These are phyloP conservation scores for Xylariaceae sp. DNA, from an alignment of 2,329 filamentous ascomycete species.

Conservation along the genomic window DNA sequence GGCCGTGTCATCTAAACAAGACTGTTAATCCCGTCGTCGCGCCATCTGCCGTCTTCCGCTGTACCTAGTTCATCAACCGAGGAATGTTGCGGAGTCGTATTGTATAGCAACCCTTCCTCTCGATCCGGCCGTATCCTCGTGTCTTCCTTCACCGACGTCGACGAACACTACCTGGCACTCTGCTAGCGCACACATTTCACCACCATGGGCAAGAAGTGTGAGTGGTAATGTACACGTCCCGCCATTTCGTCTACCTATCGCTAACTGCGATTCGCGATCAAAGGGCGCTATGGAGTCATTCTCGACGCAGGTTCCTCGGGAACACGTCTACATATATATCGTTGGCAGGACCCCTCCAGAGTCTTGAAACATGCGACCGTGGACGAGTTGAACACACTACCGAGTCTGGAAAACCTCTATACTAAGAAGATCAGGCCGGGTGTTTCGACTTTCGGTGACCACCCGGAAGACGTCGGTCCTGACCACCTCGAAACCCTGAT, in stretches of 20 bases:
- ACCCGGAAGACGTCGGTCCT: conserved; percentile 67
- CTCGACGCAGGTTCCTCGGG: conserved; percentile 97
- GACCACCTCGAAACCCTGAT: conserved; percentile 78
- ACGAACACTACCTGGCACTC: conserved; percentile 1
- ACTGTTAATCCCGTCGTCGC: no score
- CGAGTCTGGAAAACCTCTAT: conserved; percentile 77
- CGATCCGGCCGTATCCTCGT: neutral
- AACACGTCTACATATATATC: conserved; percentile 89
- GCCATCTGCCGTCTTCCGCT: no score
- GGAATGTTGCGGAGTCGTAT: neutral
- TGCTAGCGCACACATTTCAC: conserved; percentile 3
- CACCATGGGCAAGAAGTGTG: conserved; percentile 30
- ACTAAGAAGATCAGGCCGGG: conserved; percentile 93
- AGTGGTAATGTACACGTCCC: conserved; percentile 12
- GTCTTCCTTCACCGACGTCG: neutral
- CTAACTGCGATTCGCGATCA: conserved; percentile 10
- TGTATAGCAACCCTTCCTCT: neutral
- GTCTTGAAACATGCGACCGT: conserved; percentile 57
- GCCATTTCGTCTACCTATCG: neutral
- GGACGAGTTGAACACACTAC: conserved; percentile 62
- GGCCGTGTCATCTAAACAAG: no score
- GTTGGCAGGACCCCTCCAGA: conserved; percentile 74
- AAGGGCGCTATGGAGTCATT: conserved; percentile 81
- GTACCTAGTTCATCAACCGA: no score
- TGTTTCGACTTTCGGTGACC: conserved; percentile 82